Percentiles rank a stretch among this genome's conserved stretches.
These are phyloP conservation scores for Komagataella ulmi DNA, from an alignment of 805 yeast species.

Conservation along the genomic window DNA sequence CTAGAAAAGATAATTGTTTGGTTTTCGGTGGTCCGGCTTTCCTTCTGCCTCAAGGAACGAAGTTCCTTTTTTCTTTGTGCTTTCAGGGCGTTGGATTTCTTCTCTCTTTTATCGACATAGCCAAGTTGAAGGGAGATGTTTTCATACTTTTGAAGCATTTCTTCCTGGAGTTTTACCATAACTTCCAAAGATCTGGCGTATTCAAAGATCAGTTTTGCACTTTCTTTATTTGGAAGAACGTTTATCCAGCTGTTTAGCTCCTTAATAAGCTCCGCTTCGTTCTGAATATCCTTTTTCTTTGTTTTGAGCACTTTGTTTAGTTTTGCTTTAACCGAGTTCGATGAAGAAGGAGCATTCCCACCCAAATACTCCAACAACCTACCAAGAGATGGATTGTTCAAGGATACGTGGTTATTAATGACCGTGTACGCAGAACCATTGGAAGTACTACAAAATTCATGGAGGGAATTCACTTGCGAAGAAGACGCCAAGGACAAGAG, in stretches of 20 bases:
- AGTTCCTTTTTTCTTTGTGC: conserved; percentile 22
- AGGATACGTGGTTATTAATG: not conserved
- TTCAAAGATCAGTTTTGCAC: conserved; percentile 24
- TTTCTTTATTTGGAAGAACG: conserved; percentile 23
- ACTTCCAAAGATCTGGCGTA: conserved; percentile 22
- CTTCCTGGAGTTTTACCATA: conserved; percentile 23
- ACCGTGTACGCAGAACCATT: not conserved
- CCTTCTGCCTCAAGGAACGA: conserved; percentile 25
- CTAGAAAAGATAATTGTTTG: conserved; percentile 26
- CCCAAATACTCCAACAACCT: conserved; percentile 1
- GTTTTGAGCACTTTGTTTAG: conserved; percentile 22
- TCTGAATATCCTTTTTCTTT: conserved; percentile 22
- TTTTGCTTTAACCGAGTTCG: conserved; percentile 18
- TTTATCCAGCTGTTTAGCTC: conserved; percentile 30
- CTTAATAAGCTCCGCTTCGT: conserved; percentile 23
- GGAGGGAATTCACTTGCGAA: not conserved
- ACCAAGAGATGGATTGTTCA: not conserved
- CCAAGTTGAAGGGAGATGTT: conserved; percentile 27
- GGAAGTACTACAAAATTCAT: not conserved
- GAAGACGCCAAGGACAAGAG: not conserved
- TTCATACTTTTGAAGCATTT: conserved; percentile 27
- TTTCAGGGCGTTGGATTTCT: conserved; percentile 26
- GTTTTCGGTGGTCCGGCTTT: conserved; percentile 31
- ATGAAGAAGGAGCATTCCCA: conserved; percentile 8
- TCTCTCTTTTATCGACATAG: conserved; percentile 36